Evolutionary conservation across 2,329 filamentous ascomycete genomes (phyloP).

Genomic region (Capronia americana): DNA sequence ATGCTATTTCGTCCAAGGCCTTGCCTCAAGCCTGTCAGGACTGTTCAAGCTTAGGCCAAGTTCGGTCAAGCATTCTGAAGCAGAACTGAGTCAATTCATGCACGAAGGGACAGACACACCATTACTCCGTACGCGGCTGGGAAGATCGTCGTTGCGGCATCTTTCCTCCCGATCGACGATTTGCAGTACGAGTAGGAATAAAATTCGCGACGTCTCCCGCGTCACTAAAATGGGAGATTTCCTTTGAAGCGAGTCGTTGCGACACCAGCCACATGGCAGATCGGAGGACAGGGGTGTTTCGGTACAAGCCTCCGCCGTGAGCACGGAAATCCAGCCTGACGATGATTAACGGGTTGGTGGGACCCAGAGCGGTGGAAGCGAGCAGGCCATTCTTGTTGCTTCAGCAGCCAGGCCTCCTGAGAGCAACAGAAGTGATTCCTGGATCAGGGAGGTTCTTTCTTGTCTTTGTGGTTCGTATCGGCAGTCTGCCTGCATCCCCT

Average conservation of each 20-base stretch:
- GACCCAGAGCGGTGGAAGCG: too few relatives aligned
- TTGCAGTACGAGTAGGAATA: neutral
- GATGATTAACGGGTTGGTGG: neutral
- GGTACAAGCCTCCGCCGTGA: neutral
- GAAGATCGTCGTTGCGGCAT: neutral
- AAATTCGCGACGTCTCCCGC: neutral
- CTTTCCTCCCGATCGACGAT: neutral
- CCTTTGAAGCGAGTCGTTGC: neutral
- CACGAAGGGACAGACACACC: neutral
- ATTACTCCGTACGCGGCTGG: neutral
- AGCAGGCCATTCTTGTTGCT: neutral
- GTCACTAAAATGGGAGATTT: neutral
- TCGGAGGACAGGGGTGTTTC: neutral
- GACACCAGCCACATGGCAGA: neutral
- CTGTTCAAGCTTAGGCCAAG: neutral
- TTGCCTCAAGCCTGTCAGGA: neutral
- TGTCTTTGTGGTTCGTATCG: neutral
- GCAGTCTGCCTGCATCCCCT: neutral
- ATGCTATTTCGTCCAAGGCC: neutral
- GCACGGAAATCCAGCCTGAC: slow-evolving; percentile 17
- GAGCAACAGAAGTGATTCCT: neutral
- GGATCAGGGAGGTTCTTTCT: neutral
- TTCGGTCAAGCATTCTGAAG: neutral
- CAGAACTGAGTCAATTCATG: neutral
- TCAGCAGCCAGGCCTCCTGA: neutral